Evolutionary conservation across 768 basidiomycete species (phyloP).

Genomic region (Psilocybe tampanensis): DNA sequence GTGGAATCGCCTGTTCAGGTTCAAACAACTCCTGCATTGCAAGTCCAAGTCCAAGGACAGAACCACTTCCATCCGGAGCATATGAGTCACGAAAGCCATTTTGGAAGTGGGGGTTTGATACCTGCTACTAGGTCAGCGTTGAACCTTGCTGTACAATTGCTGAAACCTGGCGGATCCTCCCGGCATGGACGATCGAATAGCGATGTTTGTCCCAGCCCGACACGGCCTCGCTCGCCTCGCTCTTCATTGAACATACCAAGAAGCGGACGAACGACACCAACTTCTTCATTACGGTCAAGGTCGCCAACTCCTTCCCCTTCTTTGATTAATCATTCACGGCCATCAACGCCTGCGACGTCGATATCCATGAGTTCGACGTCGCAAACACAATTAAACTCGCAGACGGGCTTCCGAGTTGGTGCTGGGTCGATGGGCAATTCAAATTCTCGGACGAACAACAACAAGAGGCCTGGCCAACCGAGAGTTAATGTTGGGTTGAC

Average conservation of each 20-base stretch:
- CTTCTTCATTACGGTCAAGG: background rate
- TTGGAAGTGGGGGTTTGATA: background rate
- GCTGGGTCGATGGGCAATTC: constrained; percentile 11
- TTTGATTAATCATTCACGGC: constrained; percentile 1
- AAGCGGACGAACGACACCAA: constrained; percentile 25
- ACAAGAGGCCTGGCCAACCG: background rate
- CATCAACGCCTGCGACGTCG: constrained; percentile 13
- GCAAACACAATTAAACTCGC: constrained; percentile 2
- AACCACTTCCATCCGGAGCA: constrained; percentile 18
- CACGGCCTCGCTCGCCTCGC: constrained; percentile 23
- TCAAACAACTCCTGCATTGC: background rate
- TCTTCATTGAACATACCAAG: constrained; percentile 37
- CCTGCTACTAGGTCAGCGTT: constrained; percentile 40
- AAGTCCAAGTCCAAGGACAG: background rate
- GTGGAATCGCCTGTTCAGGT: background rate
- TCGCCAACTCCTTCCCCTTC: constrained; percentile 5
- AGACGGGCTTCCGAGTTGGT: constrained; percentile 15
- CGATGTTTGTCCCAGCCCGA: constrained; percentile 30
- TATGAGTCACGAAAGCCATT: background rate
- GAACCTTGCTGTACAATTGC: constrained; percentile 42
- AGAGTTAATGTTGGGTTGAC: constrained; percentile 4
- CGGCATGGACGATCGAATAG: constrained; percentile 38
- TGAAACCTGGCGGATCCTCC: constrained; percentile 36
- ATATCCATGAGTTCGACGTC: constrained; percentile 13
- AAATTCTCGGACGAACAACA: background rate